Conservation (phyloP, 805 yeast genomes). For the Zygosaccharomyces lentus region DNA sequence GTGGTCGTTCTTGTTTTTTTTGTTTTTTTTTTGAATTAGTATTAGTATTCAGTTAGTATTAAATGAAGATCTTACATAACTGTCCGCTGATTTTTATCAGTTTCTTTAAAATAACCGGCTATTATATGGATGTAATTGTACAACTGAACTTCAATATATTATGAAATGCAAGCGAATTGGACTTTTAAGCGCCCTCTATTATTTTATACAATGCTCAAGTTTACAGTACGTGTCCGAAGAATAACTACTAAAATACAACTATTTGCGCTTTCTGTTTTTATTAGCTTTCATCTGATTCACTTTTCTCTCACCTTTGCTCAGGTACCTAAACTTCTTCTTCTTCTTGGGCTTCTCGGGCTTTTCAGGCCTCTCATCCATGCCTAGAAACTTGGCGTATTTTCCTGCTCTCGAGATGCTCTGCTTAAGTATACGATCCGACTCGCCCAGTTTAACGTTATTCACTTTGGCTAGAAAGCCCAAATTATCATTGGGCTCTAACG, state of each 20-base stretch:
- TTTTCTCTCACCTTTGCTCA: slow-evolving; percentile 75
- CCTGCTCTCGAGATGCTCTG: slow-evolving; percentile 75
- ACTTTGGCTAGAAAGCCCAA: slow-evolving; percentile 60
- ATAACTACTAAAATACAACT: background rate
- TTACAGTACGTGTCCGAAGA: background rate
- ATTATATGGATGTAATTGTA: no score
- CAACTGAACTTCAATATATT: no score
- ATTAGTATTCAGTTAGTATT: no score
- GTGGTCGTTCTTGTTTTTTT: no score
- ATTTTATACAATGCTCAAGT: background rate
- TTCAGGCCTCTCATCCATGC: slow-evolving; percentile 43
- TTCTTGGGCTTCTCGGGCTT: slow-evolving; percentile 33
- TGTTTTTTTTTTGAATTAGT: no score
- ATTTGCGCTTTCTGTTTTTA: slow-evolving; percentile 36
- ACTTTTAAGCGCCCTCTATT: background rate
- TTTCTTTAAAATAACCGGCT: no score
- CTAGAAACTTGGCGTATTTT: slow-evolving; percentile 69
- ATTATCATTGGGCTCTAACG: slow-evolving; percentile 43
- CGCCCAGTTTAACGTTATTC: slow-evolving; percentile 66
- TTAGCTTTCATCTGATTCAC: slow-evolving; percentile 48
- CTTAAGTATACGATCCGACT: slow-evolving; percentile 65
- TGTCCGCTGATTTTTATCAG: no score
- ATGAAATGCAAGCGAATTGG: background rate
- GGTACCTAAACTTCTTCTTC: slow-evolving; percentile 83
- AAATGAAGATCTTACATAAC: no score